Percentiles rank a stretch among this genome's conserved stretches.
These are phyloP conservation scores for Cudoniella acicularis DNA, from an alignment of 495 filamentous ascomycete species.

Conservation along the genomic window DNA sequence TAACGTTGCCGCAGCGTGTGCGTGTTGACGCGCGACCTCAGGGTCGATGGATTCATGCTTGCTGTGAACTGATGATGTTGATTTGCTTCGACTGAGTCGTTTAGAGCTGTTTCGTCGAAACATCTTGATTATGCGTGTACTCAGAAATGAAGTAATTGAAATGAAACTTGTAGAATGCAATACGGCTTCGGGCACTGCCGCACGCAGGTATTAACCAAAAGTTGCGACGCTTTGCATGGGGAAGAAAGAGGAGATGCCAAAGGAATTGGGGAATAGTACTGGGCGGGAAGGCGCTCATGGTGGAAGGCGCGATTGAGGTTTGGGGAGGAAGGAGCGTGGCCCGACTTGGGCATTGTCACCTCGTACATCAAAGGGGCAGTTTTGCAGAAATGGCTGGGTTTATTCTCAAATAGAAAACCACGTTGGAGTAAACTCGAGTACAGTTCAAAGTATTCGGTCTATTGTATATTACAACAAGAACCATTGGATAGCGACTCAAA, in stretches of 20 bases:
- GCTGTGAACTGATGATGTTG: conserved; percentile 55
- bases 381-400: no score
- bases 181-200: conserved; percentile 14
- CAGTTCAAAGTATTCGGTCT: conserved; percentile 17
- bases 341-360: background rate
- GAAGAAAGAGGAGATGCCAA: background rate
- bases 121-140: conserved; percentile 32
- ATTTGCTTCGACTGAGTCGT: conserved; percentile 57
- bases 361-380: no score
- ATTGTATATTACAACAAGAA: conserved; percentile 20
- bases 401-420: no score
- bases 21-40: conserved; percentile 54
- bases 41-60: conserved; percentile 46
- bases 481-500: conserved; percentile 17
- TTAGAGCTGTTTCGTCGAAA: conserved; percentile 42
- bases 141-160: conserved; percentile 19
- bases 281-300: background rate
- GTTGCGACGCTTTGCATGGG: conserved; percentile 3
- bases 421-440: no score
- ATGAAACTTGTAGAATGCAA: conserved; percentile 19
- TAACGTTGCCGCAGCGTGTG: conserved; percentile 62
- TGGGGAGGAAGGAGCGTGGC: background rate
- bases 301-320: background rate
- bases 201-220: conserved; percentile 27
- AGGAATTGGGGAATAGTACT: background rate